Conservation (phyloP, 2,329 filamentous ascomycete genomes). For the Hymenoscyphus albidus region DNA sequence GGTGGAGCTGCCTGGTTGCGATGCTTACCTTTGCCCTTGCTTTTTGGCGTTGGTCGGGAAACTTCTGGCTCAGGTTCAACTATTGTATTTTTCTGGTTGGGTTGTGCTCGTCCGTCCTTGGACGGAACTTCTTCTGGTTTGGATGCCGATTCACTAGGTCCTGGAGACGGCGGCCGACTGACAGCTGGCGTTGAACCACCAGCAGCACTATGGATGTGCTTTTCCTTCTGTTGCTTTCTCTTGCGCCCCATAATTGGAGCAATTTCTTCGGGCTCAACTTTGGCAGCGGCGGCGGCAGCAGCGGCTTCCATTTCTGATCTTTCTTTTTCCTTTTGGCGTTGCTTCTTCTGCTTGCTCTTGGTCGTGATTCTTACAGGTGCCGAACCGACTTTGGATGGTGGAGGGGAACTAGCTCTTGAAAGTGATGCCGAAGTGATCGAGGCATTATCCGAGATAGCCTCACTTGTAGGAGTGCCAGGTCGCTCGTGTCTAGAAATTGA, state of each 20-base stretch:
- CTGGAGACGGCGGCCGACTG: slow-evolving; percentile 30
- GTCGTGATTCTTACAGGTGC: slow-evolving; percentile 67
- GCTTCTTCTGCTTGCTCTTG: slow-evolving; percentile 76
- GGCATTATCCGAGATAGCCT: slow-evolving; percentile 71
- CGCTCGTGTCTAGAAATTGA: slow-evolving; percentile 46
- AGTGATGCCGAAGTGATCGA: slow-evolving; percentile 70
- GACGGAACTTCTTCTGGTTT: slow-evolving; percentile 14
- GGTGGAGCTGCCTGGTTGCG: slow-evolving; percentile 27
- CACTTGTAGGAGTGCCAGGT: slow-evolving; percentile 71
- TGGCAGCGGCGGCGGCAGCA: slow-evolving; percentile 37
- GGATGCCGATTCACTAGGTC: slow-evolving; percentile 11
- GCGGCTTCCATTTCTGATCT: slow-evolving; percentile 51
- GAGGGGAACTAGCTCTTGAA: slow-evolving; percentile 70
- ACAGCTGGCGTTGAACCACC: slow-evolving; percentile 29
- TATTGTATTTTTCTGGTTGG: slow-evolving; percentile 2
- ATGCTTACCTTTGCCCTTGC: slow-evolving; percentile 17
- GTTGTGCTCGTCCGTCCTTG: slow-evolving; percentile 12
- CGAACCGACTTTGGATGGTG: slow-evolving; percentile 61
- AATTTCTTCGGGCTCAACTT: slow-evolving; percentile 41
- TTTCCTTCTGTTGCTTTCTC: slow-evolving; percentile 76
- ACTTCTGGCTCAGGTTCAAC: slow-evolving; percentile 19
- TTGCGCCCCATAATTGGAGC: slow-evolving; percentile 75
- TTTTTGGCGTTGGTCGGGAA: slow-evolving; percentile 18
- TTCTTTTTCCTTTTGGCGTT: slow-evolving; percentile 63
- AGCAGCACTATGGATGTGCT: slow-evolving; percentile 43